Evolutionary conservation across 2,329 filamentous ascomycete species (phyloP).

Genomic region (Seiridium unicorne): DNA sequence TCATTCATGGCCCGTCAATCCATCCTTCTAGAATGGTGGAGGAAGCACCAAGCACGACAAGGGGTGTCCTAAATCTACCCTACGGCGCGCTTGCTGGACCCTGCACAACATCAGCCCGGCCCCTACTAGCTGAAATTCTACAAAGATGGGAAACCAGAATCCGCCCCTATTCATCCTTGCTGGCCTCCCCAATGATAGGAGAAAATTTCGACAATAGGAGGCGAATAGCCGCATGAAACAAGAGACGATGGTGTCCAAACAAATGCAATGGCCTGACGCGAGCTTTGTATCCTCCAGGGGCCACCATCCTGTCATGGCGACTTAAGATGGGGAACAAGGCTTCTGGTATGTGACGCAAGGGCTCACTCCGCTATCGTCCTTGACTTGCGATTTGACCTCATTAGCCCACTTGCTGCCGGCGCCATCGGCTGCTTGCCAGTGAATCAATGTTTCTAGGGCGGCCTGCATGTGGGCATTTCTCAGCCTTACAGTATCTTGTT

Average conservation of each 20-base stretch:
- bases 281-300: no score
- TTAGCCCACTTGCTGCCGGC: constrained; percentile 2
- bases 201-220: neutral
- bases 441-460: neutral
- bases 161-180: constrained; percentile 1
- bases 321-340: neutral
- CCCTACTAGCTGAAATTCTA: neutral
- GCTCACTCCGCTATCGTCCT: neutral
- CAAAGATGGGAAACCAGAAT: neutral
- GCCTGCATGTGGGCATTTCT: neutral
- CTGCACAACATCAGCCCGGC: neutral
- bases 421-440: neutral
- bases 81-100: neutral
- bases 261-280: neutral
- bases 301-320: no score
- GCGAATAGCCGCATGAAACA: no score
- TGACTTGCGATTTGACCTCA: neutral
- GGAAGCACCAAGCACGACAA: neutral
- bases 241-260: neutral
- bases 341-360: neutral
- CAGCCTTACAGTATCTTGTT: constrained; percentile 2
- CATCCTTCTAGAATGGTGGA: neutral
- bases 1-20: neutral
- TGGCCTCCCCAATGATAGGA: neutral
- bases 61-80: constrained; percentile 1